Conservation (phyloP, 352 stramenopile species). For the Phytophthora pistaciae region DNA sequence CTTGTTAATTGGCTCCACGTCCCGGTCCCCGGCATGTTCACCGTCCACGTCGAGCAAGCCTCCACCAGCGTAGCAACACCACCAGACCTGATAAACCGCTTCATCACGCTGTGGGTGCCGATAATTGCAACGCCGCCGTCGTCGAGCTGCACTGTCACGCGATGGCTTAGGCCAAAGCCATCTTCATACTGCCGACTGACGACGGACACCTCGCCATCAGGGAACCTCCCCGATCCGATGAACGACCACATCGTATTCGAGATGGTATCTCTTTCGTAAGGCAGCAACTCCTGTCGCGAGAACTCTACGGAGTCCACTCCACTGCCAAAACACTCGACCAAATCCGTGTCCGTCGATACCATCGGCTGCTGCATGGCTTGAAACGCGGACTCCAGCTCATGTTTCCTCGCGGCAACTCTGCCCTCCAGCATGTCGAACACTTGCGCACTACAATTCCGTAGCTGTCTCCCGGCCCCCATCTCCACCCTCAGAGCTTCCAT, state of each 20-base stretch:
- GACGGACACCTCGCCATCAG: slow-evolving; percentile 8
- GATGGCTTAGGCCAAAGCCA: slow-evolving; percentile 8
- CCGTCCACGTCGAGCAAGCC: slow-evolving; percentile 13
- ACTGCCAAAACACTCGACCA: slow-evolving; percentile 1
- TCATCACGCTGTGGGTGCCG: slow-evolving; percentile 17
- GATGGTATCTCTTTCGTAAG: slow-evolving; percentile 8
- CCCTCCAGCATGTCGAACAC: slow-evolving; percentile 29
- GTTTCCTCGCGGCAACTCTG: slow-evolving; percentile 13
- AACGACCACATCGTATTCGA: slow-evolving; percentile 19
- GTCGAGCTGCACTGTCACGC: slow-evolving; percentile 3
- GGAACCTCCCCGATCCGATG: slow-evolving; percentile 7
- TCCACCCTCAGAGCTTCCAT: slow-evolving; percentile 3
- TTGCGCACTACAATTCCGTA: background rate
- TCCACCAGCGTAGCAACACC: slow-evolving; percentile 9
- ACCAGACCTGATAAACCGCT: slow-evolving; percentile 12
- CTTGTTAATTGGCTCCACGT: background rate
- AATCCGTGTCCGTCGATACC: slow-evolving; percentile 6
- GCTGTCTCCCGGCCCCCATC: slow-evolving; percentile 2
- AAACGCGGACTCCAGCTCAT: slow-evolving; percentile 6
- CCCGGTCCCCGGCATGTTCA: background rate
- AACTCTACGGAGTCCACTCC: slow-evolving; percentile 6
- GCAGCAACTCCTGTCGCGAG: slow-evolving; percentile 11
- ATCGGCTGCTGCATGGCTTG: slow-evolving; percentile 3
- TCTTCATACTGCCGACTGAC: slow-evolving; percentile 10
- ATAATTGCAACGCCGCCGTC: slow-evolving; percentile 1